These are phyloP conservation scores for Schizochytrium sp. DNA, from an alignment of 108 stramenopile species.

Conservation along the genomic window DNA sequence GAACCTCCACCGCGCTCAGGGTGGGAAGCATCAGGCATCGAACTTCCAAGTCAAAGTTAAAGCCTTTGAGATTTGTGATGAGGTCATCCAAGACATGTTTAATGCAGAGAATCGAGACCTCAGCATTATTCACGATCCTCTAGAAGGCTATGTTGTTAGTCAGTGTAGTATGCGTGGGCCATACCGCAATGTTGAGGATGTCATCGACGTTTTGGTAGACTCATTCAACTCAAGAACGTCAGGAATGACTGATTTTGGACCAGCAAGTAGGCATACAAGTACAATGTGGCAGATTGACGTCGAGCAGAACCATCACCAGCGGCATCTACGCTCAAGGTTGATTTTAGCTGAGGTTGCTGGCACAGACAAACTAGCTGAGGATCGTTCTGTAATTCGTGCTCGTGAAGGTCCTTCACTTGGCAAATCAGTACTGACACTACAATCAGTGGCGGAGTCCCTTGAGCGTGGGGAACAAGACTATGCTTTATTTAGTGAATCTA, in stretches of 20 bases:
- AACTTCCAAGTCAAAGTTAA: conserved; percentile 14
- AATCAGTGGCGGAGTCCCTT: conserved; percentile 37
- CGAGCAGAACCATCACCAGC: not conserved
- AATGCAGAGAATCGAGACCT: conserved; percentile 55
- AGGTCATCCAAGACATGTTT: conserved; percentile 53
- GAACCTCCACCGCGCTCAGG: not conserved
- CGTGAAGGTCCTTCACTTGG: conserved; percentile 47
- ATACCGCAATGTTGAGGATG: not conserved
- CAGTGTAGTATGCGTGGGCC: conserved; percentile 35
- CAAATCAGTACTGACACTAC: conserved; percentile 15
- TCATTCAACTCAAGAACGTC: conserved; percentile 24
- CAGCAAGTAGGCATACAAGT: conserved; percentile 40
- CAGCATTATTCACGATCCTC: not conserved
- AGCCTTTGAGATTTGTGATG: conserved; percentile 55
- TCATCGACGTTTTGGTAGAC: conserved; percentile 19
- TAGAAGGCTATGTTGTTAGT: conserved; percentile 48
- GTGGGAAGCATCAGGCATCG: not conserved
- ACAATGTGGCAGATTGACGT: conserved; percentile 56
- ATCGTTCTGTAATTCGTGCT: conserved; percentile 12
- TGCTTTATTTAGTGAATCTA: conserved; percentile 26
- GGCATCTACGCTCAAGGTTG: not conserved
- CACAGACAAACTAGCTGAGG: conserved; percentile 27
- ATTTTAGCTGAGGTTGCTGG: conserved; percentile 25
- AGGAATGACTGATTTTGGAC: conserved; percentile 51
- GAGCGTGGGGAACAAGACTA: conserved; percentile 41